phyloP scores from a whole-genome alignment of 805 yeast species.

The Candida adriatica region DNA sequence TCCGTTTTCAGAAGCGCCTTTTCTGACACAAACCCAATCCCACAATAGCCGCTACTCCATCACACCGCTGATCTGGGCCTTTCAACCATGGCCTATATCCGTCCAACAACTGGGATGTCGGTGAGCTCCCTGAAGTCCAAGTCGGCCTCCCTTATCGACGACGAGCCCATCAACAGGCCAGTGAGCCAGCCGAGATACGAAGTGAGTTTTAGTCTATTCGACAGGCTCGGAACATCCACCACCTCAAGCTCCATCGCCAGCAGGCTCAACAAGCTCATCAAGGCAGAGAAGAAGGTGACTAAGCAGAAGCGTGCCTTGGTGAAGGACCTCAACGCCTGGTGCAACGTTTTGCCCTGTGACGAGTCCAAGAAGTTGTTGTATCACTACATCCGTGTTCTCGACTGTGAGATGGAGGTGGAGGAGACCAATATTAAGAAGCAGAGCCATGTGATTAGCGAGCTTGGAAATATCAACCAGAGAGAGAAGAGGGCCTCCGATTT shows the following conservation, averaged over 20 bases:
- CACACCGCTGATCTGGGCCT: too few species aligned
- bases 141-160: too few species aligned
- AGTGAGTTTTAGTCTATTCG: too few species aligned
- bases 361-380: constrained; percentile 33
- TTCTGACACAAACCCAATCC: too few species aligned
- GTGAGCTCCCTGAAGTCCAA: too few species aligned
- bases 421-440: constrained; percentile 35
- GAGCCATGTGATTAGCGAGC: constrained; percentile 36
- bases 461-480: constrained; percentile 41
- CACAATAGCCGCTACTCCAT: too few species aligned
- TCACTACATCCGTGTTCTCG: constrained; percentile 34
- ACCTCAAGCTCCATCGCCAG: constrained; percentile 27
- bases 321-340: constrained; percentile 38
- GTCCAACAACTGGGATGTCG: too few species aligned
- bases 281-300: constrained; percentile 31
- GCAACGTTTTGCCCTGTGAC: constrained; percentile 30
- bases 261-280: constrained; percentile 31
- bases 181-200: too few species aligned
- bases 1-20: too few species aligned
- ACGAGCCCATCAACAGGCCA: too few species aligned
- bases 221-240: too few species aligned
- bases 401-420: constrained; percentile 30
- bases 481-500: constrained; percentile 41
- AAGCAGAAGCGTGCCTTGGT: constrained; percentile 32
- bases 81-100: too few species aligned